Conservation (phyloP, 148 eudicot species). For the Euryodendron excelsum region DNA sequence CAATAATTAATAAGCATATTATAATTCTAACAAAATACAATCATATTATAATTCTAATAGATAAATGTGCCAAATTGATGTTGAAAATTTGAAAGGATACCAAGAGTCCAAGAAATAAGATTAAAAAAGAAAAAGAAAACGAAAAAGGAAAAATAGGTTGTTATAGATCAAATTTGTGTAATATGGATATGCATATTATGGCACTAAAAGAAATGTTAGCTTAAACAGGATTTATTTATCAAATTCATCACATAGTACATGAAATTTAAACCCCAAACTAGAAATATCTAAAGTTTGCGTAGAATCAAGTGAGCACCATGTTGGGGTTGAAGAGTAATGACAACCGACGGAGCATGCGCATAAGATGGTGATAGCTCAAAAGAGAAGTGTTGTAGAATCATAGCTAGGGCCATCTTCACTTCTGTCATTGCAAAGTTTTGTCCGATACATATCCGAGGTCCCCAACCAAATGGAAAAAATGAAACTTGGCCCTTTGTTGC, state of each 20-base stretch:
- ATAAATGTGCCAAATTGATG: no score
- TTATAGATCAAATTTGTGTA: no score
- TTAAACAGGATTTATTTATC: no score
- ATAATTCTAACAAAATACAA: no score
- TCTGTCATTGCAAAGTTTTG: conserved; percentile 22
- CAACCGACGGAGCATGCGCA: conserved; percentile 8
- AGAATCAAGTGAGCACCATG: conserved; percentile 23
- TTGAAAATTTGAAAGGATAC: no score
- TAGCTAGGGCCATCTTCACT: conserved; percentile 13
- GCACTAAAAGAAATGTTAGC: no score
- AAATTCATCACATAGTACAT: neutral
- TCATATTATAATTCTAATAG: no score
- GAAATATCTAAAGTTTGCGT: conserved; percentile 6
- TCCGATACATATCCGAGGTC: conserved; percentile 19
- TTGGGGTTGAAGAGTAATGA: conserved; percentile 14
- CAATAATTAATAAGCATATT: no score
- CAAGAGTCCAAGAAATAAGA: no score
- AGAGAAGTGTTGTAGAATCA: conserved; percentile 20
- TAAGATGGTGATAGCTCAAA: conserved; percentile 23
- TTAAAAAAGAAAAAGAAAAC: no score
- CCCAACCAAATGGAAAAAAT: conserved; percentile 21
- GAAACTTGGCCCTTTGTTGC: conserved; percentile 11
- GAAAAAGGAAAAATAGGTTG: no score
- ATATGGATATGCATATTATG: no score
- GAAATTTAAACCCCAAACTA: neutral